A percentile compares a stretch with the other conserved stretches of the same genome.
Evolutionary conservation across 129 eudicot species (phyloP).

Genomic region (Arctium minus): DNA sequence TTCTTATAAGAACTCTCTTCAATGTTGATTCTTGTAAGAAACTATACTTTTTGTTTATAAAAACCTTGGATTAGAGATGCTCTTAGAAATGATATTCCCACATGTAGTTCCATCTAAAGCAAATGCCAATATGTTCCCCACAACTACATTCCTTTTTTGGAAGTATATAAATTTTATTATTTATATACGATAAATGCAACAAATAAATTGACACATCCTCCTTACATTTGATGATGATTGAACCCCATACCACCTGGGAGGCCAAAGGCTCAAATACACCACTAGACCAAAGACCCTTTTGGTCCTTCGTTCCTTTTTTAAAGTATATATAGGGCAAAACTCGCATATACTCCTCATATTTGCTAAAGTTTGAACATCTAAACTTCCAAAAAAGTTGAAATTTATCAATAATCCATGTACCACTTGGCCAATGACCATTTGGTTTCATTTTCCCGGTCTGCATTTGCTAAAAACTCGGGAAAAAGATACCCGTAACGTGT

Average conservation of each 20-base stretch:
- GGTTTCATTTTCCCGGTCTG: background rate
- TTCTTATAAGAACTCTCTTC: too few species aligned
- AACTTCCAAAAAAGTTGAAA: background rate
- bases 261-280: background rate
- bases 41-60: too few species aligned
- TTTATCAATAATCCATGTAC: background rate
- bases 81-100: too few species aligned
- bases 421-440: background rate
- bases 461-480: background rate
- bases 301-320: background rate
- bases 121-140: too few species aligned
- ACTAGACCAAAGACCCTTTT: background rate
- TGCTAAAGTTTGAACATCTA: background rate
- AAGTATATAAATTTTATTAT: too few species aligned
- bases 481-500: background rate
- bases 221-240: background rate
- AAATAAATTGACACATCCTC: background rate
- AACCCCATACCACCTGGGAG: background rate
- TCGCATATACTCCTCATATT: background rate
- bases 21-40: too few species aligned
- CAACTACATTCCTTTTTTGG: too few species aligned
- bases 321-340: background rate
- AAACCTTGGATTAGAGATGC: too few species aligned
- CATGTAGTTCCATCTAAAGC: too few species aligned
- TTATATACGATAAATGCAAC: background rate